Conservation (phyloP, 768 basidiomycete genomes). For the Clitopilus passeckerianus region DNA sequence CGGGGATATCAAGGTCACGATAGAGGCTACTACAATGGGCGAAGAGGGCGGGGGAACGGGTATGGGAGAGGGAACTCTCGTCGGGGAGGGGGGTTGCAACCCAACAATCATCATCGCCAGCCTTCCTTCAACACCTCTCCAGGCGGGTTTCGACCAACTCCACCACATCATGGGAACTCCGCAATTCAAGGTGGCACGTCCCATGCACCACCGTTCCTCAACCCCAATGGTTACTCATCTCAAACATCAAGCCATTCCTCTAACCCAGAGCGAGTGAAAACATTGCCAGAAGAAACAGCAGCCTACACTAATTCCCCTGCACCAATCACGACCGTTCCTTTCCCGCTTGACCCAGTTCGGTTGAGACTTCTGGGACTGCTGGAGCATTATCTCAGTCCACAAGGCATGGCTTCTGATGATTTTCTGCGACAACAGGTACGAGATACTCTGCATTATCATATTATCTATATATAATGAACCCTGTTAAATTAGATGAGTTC, state of each 20-base stretch:
- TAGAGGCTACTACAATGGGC: conserved; percentile 20
- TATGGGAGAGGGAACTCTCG: conserved; percentile 31
- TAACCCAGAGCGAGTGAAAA: too few relatives aligned
- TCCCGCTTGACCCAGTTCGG: conserved; percentile 60
- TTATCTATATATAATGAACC: not conserved
- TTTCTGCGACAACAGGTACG: conserved; percentile 73
- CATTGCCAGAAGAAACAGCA: not conserved
- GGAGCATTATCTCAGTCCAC: conserved; percentile 88
- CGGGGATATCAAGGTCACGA: conserved; percentile 22
- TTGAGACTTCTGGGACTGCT: conserved; percentile 76
- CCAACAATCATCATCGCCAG: conserved; percentile 21
- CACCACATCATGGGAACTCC: not conserved
- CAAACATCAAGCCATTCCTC: too few relatives aligned
- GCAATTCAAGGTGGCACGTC: not conserved
- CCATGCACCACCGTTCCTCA: not conserved
- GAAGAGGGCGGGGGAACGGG: conserved; percentile 25
- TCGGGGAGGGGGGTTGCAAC: conserved; percentile 29
- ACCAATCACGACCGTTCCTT: conserved; percentile 40
- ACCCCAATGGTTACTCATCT: too few relatives aligned
- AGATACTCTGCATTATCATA: not conserved
- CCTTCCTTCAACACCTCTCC: conserved; percentile 23
- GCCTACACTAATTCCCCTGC: conserved; percentile 31
- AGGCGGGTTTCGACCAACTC: conserved; percentile 5
- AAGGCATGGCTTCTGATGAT: conserved; percentile 87
- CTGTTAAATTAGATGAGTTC: conserved; percentile 75